A percentile compares a stretch with the other conserved stretches of the same genome.
phyloP scores from a whole-genome alignment of 208 protist species.

The Tritrichomonas foetus region DNA sequence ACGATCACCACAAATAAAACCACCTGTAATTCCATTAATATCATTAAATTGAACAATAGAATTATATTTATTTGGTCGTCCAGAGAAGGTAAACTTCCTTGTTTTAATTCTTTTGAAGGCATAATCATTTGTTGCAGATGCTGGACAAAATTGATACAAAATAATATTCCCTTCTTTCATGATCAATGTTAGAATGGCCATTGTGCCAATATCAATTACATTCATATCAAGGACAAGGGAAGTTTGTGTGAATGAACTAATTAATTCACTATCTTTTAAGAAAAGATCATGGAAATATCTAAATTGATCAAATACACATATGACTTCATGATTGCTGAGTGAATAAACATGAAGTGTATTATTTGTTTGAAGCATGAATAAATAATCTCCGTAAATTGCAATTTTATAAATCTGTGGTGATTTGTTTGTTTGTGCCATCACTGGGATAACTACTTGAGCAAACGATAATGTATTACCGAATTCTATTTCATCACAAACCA shows the following conservation, averaged over 20 bases:
- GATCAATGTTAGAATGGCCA: background rate
- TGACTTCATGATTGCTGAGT: background rate
- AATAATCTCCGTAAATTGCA: background rate
- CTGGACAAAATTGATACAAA: background rate
- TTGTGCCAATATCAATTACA: background rate
- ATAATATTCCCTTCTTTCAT: background rate
- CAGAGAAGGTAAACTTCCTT: background rate
- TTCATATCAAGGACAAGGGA: background rate
- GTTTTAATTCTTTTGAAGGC: background rate
- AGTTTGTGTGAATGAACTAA: background rate
- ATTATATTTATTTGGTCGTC: background rate
- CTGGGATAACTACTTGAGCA: no score
- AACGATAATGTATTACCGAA: background rate
- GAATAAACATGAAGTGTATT: background rate
- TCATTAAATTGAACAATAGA: background rate
- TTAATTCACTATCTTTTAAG: background rate
- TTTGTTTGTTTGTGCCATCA: background rate
- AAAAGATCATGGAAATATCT: background rate
- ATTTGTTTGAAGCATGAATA: background rate
- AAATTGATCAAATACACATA: background rate
- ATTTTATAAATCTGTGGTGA: background rate
- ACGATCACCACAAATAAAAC: background rate
- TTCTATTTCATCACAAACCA: background rate
- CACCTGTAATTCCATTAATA: background rate
- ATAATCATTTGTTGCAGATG: background rate